phyloP scores from a whole-genome alignment of 345 rosid genomes.

The Bretschneidera sinensis region DNA sequence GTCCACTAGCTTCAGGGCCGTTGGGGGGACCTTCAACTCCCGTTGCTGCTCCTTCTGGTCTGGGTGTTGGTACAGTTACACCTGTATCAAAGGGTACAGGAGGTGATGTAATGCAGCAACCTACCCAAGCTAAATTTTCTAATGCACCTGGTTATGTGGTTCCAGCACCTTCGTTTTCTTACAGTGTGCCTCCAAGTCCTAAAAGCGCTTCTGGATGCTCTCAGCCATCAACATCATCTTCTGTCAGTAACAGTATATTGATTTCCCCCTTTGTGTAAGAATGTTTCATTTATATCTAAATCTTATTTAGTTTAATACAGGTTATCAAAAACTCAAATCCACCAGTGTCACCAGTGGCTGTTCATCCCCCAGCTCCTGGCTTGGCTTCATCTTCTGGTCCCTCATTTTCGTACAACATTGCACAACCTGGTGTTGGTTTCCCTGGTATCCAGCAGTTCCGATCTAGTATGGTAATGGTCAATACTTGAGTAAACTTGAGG shows the following conservation, averaged over 20 bases:
- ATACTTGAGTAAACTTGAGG: too few relatives aligned
- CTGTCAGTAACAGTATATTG: conserved; percentile 12
- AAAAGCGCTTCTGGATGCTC: conserved; percentile 1
- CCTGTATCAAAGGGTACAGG: background rate
- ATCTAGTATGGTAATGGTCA: conserved; percentile 18
- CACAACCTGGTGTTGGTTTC: conserved; percentile 10
- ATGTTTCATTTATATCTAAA: background rate
- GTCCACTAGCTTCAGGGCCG: too few relatives aligned
- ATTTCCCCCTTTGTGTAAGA: background rate
- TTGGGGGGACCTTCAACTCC: conserved; percentile 1
- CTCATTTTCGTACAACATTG: conserved; percentile 15
- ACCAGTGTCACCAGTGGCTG: conserved; percentile 2
- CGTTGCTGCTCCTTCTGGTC: background rate
- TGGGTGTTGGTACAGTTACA: background rate
- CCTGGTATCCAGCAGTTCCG: conserved; percentile 14
- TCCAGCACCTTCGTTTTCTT: conserved; percentile 21
- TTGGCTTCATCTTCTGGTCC: conserved; percentile 7
- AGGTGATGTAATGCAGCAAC: conserved; percentile 4
- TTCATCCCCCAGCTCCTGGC: conserved; percentile 20
- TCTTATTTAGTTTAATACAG: conserved; percentile 2
- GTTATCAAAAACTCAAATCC: conserved; percentile 7
- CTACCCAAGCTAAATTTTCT: conserved; percentile 10
- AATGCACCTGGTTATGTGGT: conserved; percentile 12
- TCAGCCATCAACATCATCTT: background rate
- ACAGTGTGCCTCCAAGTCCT: conserved; percentile 7